phyloP scores from a whole-genome alignment of 2,329 filamentous ascomycete genomes.

The Colletotrichum sansevieriae region DNA sequence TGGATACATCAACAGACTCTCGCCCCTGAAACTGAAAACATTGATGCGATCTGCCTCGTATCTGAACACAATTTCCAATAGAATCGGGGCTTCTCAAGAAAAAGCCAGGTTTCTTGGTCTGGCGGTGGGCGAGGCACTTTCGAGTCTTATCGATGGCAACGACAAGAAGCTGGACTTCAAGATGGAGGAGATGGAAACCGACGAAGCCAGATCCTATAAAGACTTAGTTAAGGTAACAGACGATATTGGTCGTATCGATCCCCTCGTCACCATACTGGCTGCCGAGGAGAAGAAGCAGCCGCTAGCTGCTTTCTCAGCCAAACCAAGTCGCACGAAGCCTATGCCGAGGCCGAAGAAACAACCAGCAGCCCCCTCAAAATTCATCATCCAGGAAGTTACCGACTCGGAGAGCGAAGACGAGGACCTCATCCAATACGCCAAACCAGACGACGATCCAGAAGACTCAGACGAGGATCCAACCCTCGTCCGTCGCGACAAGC shows the following conservation, averaged over 20 bases:
- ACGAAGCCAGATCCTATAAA: constrained; percentile 83
- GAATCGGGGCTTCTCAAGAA: constrained; percentile 81
- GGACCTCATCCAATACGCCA: constrained; percentile 82
- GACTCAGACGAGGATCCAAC: constrained; percentile 96
- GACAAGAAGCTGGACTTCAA: constrained; percentile 86
- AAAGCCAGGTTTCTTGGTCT: constrained; percentile 88
- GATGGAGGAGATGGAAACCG: constrained; percentile 79
- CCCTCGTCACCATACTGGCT: constrained; percentile 55
- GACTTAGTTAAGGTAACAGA: constrained; percentile 74
- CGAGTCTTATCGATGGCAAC: constrained; percentile 73
- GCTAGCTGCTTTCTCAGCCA: neutral
- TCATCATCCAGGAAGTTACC: constrained; percentile 76
- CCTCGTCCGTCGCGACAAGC: constrained; percentile 84
- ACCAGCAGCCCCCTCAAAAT: constrained; percentile 51
- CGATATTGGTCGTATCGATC: constrained; percentile 67
- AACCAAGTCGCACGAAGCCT: constrained; percentile 40
- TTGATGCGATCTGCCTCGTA: constrained; percentile 80
- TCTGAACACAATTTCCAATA: constrained; percentile 84
- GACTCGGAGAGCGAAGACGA: constrained; percentile 72
- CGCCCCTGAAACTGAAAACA: constrained; percentile 75
- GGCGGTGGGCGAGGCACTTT: constrained; percentile 82
- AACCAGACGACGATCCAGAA: constrained; percentile 88
- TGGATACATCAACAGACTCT: constrained; percentile 78
- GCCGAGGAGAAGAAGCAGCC: constrained; percentile 38
- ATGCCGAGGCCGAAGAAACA: constrained; percentile 47